Conservation (phyloP, 495 filamentous ascomycete genomes). For the Bacidia gigantensis region DNA sequence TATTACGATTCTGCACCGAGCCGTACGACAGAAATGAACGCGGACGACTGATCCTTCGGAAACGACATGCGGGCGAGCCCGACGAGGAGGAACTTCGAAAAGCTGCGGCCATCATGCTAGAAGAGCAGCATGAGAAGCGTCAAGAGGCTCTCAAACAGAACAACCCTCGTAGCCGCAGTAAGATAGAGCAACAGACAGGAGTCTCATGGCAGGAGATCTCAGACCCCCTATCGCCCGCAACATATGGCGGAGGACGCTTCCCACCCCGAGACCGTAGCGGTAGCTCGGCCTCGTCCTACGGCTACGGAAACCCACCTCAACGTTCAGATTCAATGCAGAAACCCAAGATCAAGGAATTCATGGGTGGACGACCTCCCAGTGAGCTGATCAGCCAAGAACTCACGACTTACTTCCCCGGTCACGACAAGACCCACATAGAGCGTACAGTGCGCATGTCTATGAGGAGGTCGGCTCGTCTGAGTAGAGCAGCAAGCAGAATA, state of each 20-base stretch:
- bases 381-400: slow-evolving; percentile 95
- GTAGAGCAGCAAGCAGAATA: slow-evolving; percentile 78
- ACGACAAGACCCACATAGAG: slow-evolving; percentile 83
- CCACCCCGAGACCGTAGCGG: slow-evolving; percentile 46
- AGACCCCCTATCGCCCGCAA: slow-evolving; percentile 68
- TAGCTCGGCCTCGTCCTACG: slow-evolving; percentile 24
- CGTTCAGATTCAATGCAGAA: slow-evolving; percentile 29
- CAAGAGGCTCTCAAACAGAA: slow-evolving; percentile 47
- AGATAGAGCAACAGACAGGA: slow-evolving; percentile 72
- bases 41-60: slow-evolving; percentile 76
- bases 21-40: slow-evolving; percentile 46
- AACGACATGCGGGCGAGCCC: slow-evolving; percentile 76
- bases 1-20: slow-evolving; percentile 73
- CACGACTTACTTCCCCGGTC: slow-evolving; percentile 92
- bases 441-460: slow-evolving; percentile 84
- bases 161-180: slow-evolving; percentile 50
- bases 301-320: slow-evolving; percentile 45
- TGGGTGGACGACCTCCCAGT: slow-evolving; percentile 83
- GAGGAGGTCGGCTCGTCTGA: slow-evolving; percentile 75
- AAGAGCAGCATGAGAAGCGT: slow-evolving; percentile 67
- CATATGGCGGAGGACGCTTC: slow-evolving; percentile 25
- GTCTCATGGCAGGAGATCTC: slow-evolving; percentile 72
- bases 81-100: slow-evolving; percentile 65
- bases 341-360: slow-evolving; percentile 59
- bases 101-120: slow-evolving; percentile 68